These are phyloP conservation scores for Saccharomycopsis oosterbeekiorum DNA, from an alignment of 805 yeast genomes.

Conservation along the genomic window DNA sequence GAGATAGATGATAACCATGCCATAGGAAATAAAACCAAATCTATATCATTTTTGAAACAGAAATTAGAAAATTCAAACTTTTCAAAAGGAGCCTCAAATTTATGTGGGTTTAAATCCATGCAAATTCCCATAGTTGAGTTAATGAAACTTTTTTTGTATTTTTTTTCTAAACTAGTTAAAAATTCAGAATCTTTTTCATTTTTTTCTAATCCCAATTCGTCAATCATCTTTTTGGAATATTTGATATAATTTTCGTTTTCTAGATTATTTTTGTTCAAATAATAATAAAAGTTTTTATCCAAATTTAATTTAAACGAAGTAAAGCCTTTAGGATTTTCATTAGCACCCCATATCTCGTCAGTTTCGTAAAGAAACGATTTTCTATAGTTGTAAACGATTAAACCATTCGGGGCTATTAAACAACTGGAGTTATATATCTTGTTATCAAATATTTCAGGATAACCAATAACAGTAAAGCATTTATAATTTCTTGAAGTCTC, in stretches of 20 bases:
- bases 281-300: slow-evolving; percentile 17
- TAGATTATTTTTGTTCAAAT: background rate
- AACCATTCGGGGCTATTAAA: slow-evolving; percentile 51
- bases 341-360: slow-evolving; percentile 73
- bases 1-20: slow-evolving; percentile 69
- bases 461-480: slow-evolving; percentile 72
- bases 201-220: background rate
- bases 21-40: slow-evolving; percentile 66
- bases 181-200: slow-evolving; percentile 14
- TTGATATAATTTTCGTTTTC: background rate
- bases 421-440: slow-evolving; percentile 61
- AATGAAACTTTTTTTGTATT: slow-evolving; percentile 21
- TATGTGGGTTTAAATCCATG: slow-evolving; percentile 87
- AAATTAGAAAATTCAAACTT: slow-evolving; percentile 59
- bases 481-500: slow-evolving; percentile 35
- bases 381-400: slow-evolving; percentile 53
- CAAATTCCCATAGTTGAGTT: slow-evolving; percentile 71
- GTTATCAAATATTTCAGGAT: slow-evolving; percentile 47
- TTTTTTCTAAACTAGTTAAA: slow-evolving; percentile 16
- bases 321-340: slow-evolving; percentile 57
- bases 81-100: slow-evolving; percentile 71
- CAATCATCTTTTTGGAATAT: background rate
- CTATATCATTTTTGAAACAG: slow-evolving; percentile 37
- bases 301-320: slow-evolving; percentile 36
- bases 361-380: slow-evolving; percentile 71